Conservation (phyloP, 495 filamentous ascomycete species). For the Daldinia childiae region DNA sequence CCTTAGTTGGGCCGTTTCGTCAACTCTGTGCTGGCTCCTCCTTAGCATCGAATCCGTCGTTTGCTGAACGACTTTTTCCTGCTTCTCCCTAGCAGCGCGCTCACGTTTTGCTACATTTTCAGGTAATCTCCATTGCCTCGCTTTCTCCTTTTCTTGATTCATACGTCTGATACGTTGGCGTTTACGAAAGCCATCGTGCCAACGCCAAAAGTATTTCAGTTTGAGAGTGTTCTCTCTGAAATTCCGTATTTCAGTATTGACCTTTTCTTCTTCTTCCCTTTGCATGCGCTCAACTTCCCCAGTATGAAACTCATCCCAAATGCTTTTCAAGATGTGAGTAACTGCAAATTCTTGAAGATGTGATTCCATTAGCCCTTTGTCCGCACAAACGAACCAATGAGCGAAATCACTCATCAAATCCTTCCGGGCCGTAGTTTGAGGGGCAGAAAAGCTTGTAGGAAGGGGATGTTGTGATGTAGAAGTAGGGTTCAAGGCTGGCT, state of each 20-base stretch:
- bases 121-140: slow-evolving; percentile 40
- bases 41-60: slow-evolving; percentile 34
- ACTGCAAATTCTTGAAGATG: slow-evolving; percentile 48
- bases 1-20: slow-evolving; percentile 29
- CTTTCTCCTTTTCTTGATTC: slow-evolving; percentile 49
- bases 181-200: slow-evolving; percentile 56
- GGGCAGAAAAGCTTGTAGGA: background rate
- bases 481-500: background rate
- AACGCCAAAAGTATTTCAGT: slow-evolving; percentile 59
- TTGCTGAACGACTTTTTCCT: slow-evolving; percentile 36
- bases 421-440: slow-evolving; percentile 4
- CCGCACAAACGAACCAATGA: slow-evolving; percentile 58
- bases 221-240: slow-evolving; percentile 53
- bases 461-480: background rate
- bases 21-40: slow-evolving; percentile 23
- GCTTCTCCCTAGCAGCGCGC: slow-evolving; percentile 37
- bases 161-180: slow-evolving; percentile 46
- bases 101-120: slow-evolving; percentile 45
- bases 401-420: slow-evolving; percentile 54
- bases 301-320: slow-evolving; percentile 46
- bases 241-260: slow-evolving; percentile 50
- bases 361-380: slow-evolving; percentile 54
- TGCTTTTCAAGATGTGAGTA: slow-evolving; percentile 47
- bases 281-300: slow-evolving; percentile 50
- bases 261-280: slow-evolving; percentile 54